Evolutionary conservation across 345 rosid species (phyloP).

Genomic region (Limnanthes douglasii): DNA sequence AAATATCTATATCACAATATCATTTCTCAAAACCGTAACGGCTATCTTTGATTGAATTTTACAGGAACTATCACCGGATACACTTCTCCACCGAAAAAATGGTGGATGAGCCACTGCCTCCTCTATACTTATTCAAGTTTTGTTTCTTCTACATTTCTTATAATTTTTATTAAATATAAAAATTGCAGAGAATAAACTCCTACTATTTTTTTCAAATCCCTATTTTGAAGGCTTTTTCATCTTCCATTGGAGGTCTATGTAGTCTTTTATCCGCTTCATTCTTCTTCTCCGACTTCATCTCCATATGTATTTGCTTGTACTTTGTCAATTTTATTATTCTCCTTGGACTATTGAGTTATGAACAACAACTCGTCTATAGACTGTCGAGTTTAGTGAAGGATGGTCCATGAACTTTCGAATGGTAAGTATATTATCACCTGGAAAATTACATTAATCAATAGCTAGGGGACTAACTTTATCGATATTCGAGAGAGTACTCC

Average conservation of each 20-base stretch:
- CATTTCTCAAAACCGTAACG: constrained; percentile 84
- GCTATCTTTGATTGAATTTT: constrained; percentile 96
- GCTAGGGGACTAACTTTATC: too few species aligned
- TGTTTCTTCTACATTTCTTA: constrained; percentile 93
- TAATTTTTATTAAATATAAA: constrained; percentile 92
- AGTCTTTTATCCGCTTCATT: constrained; percentile 77
- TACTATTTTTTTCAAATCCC: constrained; percentile 49
- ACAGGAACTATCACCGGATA: constrained; percentile 70
- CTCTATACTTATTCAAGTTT: constrained; percentile 66
- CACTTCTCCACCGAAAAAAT: constrained; percentile 94
- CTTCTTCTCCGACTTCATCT: constrained; percentile 28
- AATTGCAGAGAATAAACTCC: constrained; percentile 95
- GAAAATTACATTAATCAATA: too few species aligned
- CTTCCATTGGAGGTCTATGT: constrained; percentile 78
- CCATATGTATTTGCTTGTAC: constrained; percentile 19
- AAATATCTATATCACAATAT: constrained; percentile 97
- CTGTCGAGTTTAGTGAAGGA: too few species aligned
- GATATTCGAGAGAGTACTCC: too few species aligned
- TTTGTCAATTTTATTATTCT: constrained; percentile 21
- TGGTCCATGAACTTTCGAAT: too few species aligned
- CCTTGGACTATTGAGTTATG: constrained; percentile 51
- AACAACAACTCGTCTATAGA: too few species aligned
- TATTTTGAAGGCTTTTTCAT: constrained; percentile 53
- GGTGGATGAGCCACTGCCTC: constrained; percentile 46
- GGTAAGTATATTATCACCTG: too few species aligned